Evolutionary conservation across 495 filamentous ascomycete genomes (phyloP).

Genomic region (Chaetomium cochliodes): DNA sequence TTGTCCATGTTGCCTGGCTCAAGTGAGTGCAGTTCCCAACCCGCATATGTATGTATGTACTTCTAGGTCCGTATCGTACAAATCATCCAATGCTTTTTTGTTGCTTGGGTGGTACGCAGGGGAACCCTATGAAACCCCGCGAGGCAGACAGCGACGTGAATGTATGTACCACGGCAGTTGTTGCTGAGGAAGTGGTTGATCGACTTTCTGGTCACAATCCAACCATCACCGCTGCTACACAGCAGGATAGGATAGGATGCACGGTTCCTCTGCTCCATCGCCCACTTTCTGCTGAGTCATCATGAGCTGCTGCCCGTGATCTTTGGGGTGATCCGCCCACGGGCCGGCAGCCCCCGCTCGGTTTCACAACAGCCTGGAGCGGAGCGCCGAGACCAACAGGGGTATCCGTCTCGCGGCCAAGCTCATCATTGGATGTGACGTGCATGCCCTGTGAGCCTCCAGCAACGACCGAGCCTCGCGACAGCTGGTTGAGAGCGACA

Average conservation of each 20-base stretch:
- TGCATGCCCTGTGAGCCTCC: constrained; percentile 22
- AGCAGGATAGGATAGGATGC: too few species aligned
- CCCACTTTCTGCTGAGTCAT: constrained; percentile 14
- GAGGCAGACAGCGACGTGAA: too few species aligned
- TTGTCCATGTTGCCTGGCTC: too few species aligned
- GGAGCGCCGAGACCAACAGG: constrained; percentile 17
- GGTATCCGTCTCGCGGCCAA: constrained; percentile 11
- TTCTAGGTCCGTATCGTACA: too few species aligned
- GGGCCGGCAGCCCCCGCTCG: background rate
- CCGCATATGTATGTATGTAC: too few species aligned
- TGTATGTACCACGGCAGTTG: too few species aligned
- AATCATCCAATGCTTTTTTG: too few species aligned
- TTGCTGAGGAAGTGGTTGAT: too few species aligned
- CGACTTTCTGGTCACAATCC: background rate
- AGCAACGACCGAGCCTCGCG: constrained; percentile 20
- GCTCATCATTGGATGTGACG: constrained; percentile 29
- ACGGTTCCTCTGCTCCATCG: too few species aligned
- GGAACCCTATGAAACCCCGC: too few species aligned
- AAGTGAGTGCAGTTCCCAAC: too few species aligned
- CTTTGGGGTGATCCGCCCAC: background rate
- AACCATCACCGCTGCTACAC: background rate
- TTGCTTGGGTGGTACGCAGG: too few species aligned
- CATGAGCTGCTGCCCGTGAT: background rate
- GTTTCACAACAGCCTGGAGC: background rate
- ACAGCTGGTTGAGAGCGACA: background rate